Percentiles rank a stretch among this genome's conserved stretches.
phyloP scores from a whole-genome alignment of 2,329 filamentous ascomycete genomes.

The Neofusicoccum kwambonambiense region DNA sequence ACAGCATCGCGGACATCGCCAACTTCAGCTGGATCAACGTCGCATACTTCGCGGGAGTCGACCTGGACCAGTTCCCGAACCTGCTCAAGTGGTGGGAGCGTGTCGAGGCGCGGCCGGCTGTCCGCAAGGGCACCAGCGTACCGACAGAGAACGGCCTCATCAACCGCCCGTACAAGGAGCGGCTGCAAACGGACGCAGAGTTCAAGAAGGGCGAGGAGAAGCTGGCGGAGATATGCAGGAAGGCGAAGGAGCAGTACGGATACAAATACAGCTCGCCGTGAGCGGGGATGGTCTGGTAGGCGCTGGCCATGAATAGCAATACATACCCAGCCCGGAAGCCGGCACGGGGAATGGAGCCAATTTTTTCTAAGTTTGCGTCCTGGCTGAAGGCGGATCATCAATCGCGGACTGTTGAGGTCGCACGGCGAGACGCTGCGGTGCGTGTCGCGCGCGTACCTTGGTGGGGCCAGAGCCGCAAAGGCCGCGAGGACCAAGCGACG shows the following conservation, averaged over 20 bases:
- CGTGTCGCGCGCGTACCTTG: slow-evolving; percentile 5
- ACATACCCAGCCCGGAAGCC: not conserved
- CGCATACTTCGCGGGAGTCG: slow-evolving; percentile 40
- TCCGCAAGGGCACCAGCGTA: slow-evolving; percentile 39
- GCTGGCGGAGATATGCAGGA: slow-evolving; percentile 36
- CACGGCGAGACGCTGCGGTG: slow-evolving; percentile 7
- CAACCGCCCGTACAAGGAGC: slow-evolving; percentile 42
- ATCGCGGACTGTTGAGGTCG: not conserved
- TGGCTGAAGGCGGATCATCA: not conserved
- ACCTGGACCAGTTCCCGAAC: slow-evolving; percentile 44
- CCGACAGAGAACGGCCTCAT: slow-evolving; percentile 38
- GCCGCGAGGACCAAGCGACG: not conserved
- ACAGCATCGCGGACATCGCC: slow-evolving; percentile 48
- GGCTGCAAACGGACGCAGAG: slow-evolving; percentile 48
- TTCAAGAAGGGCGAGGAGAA: slow-evolving; percentile 47
- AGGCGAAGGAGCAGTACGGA: slow-evolving; percentile 46
- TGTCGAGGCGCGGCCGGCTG: slow-evolving; percentile 42
- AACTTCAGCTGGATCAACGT: slow-evolving; percentile 47
- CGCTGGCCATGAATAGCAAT: slow-evolving; percentile 5
- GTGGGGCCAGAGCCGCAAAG: slow-evolving; percentile 6
- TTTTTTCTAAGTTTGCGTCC: not conserved
- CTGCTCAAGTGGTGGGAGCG: slow-evolving; percentile 46
- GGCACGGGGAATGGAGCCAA: not conserved
- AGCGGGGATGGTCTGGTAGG: not conserved
- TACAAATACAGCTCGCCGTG: slow-evolving; percentile 42